A percentile compares a stretch with the other conserved stretches of the same genome.
phyloP scores from a whole-genome alignment of 1,139 yeast species.

The Debaryomycetaceae sp. region DNA sequence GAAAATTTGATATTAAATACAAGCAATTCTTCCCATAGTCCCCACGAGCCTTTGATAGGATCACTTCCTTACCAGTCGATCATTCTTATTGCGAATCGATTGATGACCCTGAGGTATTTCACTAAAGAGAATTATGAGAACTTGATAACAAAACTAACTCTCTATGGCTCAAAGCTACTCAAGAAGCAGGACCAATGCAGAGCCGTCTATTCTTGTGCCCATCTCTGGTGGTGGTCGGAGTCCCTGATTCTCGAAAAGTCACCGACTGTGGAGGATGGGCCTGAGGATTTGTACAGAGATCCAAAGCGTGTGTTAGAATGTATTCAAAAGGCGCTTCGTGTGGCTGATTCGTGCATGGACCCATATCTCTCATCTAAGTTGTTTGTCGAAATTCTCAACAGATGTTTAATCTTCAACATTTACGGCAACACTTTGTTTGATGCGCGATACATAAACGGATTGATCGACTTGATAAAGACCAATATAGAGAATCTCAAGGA shows the following conservation, averaged over 20 bases:
- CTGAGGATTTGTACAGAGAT: conserved; percentile 25
- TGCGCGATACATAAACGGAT: conserved; percentile 73
- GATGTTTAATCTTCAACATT: conserved; percentile 79
- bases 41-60: conserved; percentile 39
- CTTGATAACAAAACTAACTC: conserved; percentile 77
- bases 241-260: conserved; percentile 22
- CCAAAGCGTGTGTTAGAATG: conserved; percentile 47
- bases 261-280: conserved; percentile 19
- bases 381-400: conserved; percentile 84
- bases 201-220: conserved; percentile 83
- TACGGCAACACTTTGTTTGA: conserved; percentile 77
- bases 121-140: conserved; percentile 67
- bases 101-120: conserved; percentile 58
- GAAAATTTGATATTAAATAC: conserved; percentile 48
- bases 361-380: conserved; percentile 72
- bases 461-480: conserved; percentile 78
- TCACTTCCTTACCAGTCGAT: conserved; percentile 39
- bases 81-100: conserved; percentile 54
- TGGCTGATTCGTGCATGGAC: conserved; percentile 93
- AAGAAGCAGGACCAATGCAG: conserved; percentile 95
- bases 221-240: conserved; percentile 91
- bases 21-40: conserved; percentile 18
- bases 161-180: conserved; percentile 83
- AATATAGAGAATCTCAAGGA: conserved; percentile 58
- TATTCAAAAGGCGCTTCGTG: conserved; percentile 66